Evolutionary conservation across 345 rosid genomes (phyloP).

Genomic region (Salix brachista): DNA sequence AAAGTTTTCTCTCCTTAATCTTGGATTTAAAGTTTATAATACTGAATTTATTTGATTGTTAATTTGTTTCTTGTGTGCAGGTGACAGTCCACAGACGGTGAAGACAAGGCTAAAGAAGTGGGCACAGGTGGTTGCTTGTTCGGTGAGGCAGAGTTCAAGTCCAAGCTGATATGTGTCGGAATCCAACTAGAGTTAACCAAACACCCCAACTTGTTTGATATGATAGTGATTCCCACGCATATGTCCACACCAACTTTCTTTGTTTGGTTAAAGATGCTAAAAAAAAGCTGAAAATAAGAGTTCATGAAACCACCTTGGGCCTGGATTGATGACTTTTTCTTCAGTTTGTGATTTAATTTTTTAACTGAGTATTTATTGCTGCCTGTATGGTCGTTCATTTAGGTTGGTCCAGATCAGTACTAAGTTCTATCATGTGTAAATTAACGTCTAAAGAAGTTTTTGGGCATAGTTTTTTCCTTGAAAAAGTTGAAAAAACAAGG

Average conservation of each 20-base stretch:
- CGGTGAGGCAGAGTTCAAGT: slow-evolving; percentile 64
- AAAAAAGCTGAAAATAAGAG: neutral
- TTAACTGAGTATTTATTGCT: neutral
- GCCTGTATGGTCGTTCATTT: neutral
- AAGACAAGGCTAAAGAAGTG: slow-evolving; percentile 85
- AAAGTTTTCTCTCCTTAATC: neutral
- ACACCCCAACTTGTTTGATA: slow-evolving; percentile 12
- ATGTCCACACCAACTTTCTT: neutral
- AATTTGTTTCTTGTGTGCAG: slow-evolving; percentile 25
- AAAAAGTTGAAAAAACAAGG: slow-evolving; percentile 6
- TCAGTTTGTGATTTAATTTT: neutral
- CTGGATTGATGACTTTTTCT: neutral
- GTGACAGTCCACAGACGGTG: slow-evolving; percentile 75
- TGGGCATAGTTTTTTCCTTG: no score
- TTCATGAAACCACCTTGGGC: neutral
- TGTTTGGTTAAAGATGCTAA: neutral
- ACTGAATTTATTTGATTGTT: neutral
- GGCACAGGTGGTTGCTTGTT: slow-evolving; percentile 95
- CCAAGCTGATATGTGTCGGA: neutral
- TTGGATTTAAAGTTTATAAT: no score
- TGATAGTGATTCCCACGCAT: neutral
- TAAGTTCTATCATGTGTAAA: neutral
- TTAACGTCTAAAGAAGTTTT: neutral
- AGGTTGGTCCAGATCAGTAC: neutral
- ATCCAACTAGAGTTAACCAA: neutral